phyloP scores from a whole-genome alignment of 139 green algal genomes.

The Pseudopediastrum boryanum region DNA sequence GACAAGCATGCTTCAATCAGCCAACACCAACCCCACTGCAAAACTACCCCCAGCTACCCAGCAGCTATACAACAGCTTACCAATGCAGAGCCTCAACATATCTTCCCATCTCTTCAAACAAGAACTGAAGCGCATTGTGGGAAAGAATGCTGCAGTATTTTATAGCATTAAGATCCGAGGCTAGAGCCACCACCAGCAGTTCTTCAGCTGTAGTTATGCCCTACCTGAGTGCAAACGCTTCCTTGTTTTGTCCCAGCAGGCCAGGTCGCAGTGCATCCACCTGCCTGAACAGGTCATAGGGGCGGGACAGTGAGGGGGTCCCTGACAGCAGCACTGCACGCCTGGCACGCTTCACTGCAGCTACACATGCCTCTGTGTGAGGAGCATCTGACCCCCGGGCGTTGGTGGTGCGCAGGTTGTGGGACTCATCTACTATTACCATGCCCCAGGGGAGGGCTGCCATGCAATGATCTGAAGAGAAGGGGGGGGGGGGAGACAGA shows the following conservation, averaged over 20 bases:
- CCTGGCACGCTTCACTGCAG: constrained; percentile 46
- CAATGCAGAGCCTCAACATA: not conserved
- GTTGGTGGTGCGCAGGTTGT: constrained; percentile 81
- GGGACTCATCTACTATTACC: constrained; percentile 85
- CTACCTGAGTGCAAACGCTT: constrained; percentile 78
- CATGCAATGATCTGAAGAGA: constrained; percentile 66
- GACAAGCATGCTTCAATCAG: no score
- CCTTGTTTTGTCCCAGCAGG: constrained; percentile 76
- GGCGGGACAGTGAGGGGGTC: constrained; percentile 85
- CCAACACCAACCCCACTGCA: no score
- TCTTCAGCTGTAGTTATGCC: no score
- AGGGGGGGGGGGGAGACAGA: not conserved
- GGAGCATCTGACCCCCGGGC: constrained; percentile 54
- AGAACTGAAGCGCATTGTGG: no score
- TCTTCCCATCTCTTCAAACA: not conserved
- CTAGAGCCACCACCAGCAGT: no score
- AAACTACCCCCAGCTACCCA: no score
- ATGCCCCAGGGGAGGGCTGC: constrained; percentile 73
- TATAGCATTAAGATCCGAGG: no score
- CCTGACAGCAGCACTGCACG: constrained; percentile 83
- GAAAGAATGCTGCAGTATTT: no score
- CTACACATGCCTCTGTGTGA: constrained; percentile 72
- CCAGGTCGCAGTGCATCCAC: constrained; percentile 75
- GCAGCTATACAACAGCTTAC: not conserved
- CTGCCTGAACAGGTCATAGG: constrained; percentile 89